A percentile compares a stretch with the other conserved stretches of the same genome.
phyloP scores from a whole-genome alignment of 2,329 filamentous ascomycete species.

The Xylaria sp. region DNA sequence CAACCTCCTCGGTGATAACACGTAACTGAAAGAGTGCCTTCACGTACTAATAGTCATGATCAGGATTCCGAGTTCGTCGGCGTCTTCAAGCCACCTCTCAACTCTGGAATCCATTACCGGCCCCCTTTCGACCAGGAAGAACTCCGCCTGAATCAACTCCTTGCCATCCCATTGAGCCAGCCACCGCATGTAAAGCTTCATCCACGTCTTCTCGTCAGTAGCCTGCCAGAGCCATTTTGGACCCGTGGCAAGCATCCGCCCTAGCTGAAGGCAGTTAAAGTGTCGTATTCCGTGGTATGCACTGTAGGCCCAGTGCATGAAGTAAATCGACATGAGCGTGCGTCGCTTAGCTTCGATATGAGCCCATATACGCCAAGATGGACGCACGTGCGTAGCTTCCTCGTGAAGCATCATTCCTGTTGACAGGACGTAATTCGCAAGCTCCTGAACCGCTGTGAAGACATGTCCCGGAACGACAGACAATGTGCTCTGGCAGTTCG shows the following conservation, averaged over 20 bases:
- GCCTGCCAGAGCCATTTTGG: slow-evolving; percentile 55
- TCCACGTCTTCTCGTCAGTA: slow-evolving; percentile 50
- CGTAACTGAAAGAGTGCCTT: not conserved
- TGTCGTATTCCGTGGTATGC: slow-evolving; percentile 49
- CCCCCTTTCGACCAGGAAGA: slow-evolving; percentile 47
- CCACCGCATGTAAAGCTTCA: slow-evolving; percentile 49
- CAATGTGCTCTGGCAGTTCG: slow-evolving; percentile 40
- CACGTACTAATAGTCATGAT: slow-evolving; percentile 51
- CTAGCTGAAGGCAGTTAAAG: slow-evolving; percentile 52
- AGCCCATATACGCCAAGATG: slow-evolving; percentile 53
- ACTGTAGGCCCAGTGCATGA: slow-evolving; percentile 55
- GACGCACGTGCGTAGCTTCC: slow-evolving; percentile 48
- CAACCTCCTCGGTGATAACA: not conserved
- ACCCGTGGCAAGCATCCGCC: slow-evolving; percentile 54
- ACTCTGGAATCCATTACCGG: slow-evolving; percentile 48
- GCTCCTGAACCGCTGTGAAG: slow-evolving; percentile 48
- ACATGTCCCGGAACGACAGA: slow-evolving; percentile 43
- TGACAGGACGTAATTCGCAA: slow-evolving; percentile 48
- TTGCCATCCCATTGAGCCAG: slow-evolving; percentile 50
- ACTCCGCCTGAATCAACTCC: slow-evolving; percentile 49
- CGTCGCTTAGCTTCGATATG: slow-evolving; percentile 68
- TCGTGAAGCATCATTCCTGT: slow-evolving; percentile 52
- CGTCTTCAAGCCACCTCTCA: slow-evolving; percentile 56
- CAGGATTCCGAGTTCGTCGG: slow-evolving; percentile 56
- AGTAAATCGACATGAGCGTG: slow-evolving; percentile 51